Evolutionary conservation across 177 flowering plant species (phyloP), one percentile per base, ranked within the genome.

Genomic region (Vitis hybrid): DNA sequence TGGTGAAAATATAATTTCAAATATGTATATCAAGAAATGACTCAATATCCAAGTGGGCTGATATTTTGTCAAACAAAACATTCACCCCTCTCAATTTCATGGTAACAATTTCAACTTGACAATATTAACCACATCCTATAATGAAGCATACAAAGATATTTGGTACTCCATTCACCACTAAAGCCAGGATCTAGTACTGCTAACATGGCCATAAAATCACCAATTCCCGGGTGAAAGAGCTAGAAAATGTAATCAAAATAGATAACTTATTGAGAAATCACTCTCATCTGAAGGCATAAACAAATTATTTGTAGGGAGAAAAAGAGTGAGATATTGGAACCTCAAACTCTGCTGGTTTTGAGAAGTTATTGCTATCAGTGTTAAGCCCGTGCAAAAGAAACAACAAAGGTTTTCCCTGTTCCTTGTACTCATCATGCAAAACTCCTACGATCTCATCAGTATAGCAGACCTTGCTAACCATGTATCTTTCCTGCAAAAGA

Each of bases 351-450:
- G 98, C 97, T 62, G 97, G 97, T 72, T 86, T 86, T 50, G 93
- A 88, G 66, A 70, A 94, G n/a, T 88, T 88, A 74, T 82, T 81
- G 79, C 97, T 94, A 66, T 94, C 98, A 51, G 97, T 89, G 73
- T 94, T 92, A 24, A 88, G 87, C 64, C 98, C 98, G 76, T 86
- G 89, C 82, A 94, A 78, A 30, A 92, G 93, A 82, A 83, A 94
- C 77, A 94, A 68, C 64, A 90, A 68, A 46, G 93, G 90, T 67
- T 86, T 87, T 70, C 80, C 95, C 1, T 71, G 19, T 57, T 86
- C 90, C 54, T 71, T 76, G 68, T 73, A 84, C 10, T 81, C 83
- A 49, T 83, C 78, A 66, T 65, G 79, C 70, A 94, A 70, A 69
- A 84, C 87, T 67, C 60, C 66, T 24, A 65, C 80, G 76, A 94